Evolutionary conservation across 345 rosid species (phyloP).

Genomic region (Arabis hirsuta): DNA sequence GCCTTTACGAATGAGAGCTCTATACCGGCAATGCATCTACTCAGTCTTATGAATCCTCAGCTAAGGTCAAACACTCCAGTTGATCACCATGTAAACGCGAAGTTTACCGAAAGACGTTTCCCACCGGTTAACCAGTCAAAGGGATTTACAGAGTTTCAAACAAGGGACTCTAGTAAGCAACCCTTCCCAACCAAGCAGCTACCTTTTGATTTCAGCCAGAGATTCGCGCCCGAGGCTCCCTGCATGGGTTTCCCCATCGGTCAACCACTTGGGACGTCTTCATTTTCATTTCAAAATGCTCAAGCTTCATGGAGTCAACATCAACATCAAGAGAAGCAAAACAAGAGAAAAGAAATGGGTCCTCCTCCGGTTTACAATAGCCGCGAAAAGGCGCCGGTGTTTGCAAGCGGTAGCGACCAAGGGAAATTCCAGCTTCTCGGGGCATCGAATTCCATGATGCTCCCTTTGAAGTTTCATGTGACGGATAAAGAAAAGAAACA

Average conservation of each 20-base stretch:
- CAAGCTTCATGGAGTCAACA: constrained; percentile 47
- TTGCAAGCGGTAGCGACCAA: constrained; percentile 42
- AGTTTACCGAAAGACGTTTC: constrained; percentile 54
- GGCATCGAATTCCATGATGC: constrained; percentile 48
- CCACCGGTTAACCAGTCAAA: constrained; percentile 52
- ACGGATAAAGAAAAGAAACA: constrained; percentile 48
- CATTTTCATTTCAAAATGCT: constrained; percentile 53
- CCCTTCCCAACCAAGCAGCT: constrained; percentile 43
- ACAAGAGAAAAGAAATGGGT: constrained; percentile 45
- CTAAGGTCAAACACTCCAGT: constrained; percentile 53
- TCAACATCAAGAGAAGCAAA: constrained; percentile 48
- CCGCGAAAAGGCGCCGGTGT: constrained; percentile 37
- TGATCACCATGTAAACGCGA: constrained; percentile 51
- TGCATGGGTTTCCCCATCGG: constrained; percentile 41
- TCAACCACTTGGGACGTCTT: constrained; percentile 56
- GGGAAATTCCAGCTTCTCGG: constrained; percentile 54
- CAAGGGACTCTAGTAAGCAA: constrained; percentile 49
- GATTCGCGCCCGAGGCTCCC: constrained; percentile 46
- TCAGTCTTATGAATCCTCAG: constrained; percentile 90
- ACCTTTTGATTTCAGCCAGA: constrained; percentile 51
- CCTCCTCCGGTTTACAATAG: constrained; percentile 35
- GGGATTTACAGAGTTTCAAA: constrained; percentile 51
- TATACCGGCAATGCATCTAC: constrained; percentile 89
- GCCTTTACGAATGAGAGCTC: constrained; percentile 63
- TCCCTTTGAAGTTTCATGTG: constrained; percentile 50